phyloP scores from a whole-genome alignment of 2,329 filamentous ascomycete genomes.

The Periconia sp. region DNA sequence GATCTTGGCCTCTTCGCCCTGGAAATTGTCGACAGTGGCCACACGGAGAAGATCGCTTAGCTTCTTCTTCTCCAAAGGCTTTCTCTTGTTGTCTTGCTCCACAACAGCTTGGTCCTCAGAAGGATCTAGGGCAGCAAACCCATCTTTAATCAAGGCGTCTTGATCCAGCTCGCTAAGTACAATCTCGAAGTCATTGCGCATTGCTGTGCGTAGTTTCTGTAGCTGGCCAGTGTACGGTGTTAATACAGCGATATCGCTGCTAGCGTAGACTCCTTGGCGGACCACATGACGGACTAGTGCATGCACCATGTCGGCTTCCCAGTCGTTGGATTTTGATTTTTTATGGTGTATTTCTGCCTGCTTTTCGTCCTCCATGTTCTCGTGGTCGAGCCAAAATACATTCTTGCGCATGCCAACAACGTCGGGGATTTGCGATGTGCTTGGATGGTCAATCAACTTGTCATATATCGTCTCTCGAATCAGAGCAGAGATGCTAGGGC shows the following conservation, averaged over 20 bases:
- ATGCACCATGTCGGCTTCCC: conserved; percentile 65
- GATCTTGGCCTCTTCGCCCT: conserved; percentile 74
- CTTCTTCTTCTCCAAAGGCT: conserved; percentile 24
- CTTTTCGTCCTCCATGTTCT: conserved; percentile 45
- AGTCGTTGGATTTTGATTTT: conserved; percentile 58
- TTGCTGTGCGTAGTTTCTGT: conserved; percentile 50
- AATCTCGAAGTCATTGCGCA: conserved; percentile 59
- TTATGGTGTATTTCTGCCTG: conserved; percentile 11
- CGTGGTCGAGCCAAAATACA: conserved; percentile 66
- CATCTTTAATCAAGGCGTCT: conserved; percentile 50
- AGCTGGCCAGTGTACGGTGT: conserved; percentile 67
- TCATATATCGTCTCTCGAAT: conserved; percentile 62
- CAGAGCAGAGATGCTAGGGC: conserved; percentile 62
- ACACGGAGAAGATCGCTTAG: conserved; percentile 38
- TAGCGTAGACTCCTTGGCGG: conserved; percentile 62
- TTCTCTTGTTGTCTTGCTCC: conserved; percentile 11
- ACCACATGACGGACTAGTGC: conserved; percentile 67
- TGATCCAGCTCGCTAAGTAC: conserved; percentile 64
- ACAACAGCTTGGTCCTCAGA: too few species aligned
- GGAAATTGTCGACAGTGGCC: conserved; percentile 74
- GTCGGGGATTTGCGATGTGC: conserved; percentile 44
- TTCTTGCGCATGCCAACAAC: conserved; percentile 57
- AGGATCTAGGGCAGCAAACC: too few species aligned
- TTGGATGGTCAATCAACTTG: conserved; percentile 53
- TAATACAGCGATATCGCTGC: conserved; percentile 68